phyloP scores from a whole-genome alignment of 257 asterid species.

The Perilla frutescens region DNA sequence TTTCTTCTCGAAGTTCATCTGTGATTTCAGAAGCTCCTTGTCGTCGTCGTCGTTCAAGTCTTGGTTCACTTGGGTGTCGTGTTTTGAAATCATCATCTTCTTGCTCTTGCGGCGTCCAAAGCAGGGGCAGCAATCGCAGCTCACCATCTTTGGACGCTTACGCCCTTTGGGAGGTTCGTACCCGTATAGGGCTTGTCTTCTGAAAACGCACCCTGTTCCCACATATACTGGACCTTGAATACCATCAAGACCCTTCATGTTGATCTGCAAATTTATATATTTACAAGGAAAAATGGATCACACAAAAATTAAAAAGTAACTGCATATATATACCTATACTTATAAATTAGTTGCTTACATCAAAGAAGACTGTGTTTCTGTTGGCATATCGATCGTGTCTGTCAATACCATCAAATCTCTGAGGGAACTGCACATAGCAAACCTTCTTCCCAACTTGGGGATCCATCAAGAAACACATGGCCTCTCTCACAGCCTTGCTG shows the following conservation, averaged over 20 bases:
- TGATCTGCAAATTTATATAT: conserved; percentile 53
- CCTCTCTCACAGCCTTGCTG: conserved; percentile 94
- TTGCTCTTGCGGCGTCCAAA: conserved; percentile 64
- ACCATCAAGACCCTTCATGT: conserved; percentile 95
- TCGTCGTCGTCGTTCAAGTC: conserved; percentile 63
- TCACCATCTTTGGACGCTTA: conserved; percentile 86
- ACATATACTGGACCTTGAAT: conserved; percentile 97
- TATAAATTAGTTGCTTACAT: conserved; percentile 51
- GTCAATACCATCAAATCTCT: conserved; percentile 98
- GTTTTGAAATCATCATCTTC: too few species aligned
- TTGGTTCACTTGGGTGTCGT: too few species aligned
- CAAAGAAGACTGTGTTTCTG: conserved; percentile 97
- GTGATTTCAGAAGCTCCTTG: conserved; percentile 78
- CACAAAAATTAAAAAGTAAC: too few species aligned
- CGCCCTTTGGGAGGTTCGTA: conserved; percentile 84
- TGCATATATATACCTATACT: too few species aligned
- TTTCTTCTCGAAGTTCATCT: conserved; percentile 94
- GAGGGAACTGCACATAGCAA: conserved; percentile 97
- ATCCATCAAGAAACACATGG: conserved; percentile 99
- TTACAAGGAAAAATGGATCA: too few species aligned
- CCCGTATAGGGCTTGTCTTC: conserved; percentile 88
- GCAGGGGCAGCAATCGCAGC: conserved; percentile 94
- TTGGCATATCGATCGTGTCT: conserved; percentile 93
- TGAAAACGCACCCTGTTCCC: conserved; percentile 92
- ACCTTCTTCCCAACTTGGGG: conserved; percentile 86